Evolutionary conservation across 306 rosid species (phyloP).

Genomic region (Potentilla sterilis): DNA sequence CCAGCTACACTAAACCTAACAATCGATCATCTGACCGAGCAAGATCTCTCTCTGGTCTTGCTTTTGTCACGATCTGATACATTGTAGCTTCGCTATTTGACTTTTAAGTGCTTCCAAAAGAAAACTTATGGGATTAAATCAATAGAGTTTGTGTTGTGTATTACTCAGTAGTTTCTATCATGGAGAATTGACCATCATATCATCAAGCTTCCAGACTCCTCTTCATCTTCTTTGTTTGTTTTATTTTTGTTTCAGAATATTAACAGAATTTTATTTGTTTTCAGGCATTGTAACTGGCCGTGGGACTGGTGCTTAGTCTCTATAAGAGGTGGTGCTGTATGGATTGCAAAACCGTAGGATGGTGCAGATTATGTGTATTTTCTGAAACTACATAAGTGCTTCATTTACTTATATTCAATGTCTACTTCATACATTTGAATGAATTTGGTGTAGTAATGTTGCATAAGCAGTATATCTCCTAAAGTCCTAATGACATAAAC

Average conservation of each 20-base stretch:
- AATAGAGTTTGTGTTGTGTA: not conserved
- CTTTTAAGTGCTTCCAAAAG: not conserved
- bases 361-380: slow-evolving; percentile 4
- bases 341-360: not conserved
- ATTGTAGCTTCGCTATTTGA: not conserved
- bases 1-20: not conserved
- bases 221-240: not conserved
- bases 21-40: not conserved
- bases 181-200: not conserved
- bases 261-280: not conserved
- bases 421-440: not conserved
- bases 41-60: not conserved
- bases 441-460: not conserved
- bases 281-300: not conserved
- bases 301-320: slow-evolving; percentile 1
- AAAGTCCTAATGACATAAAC: not conserved
- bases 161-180: not conserved
- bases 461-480: not conserved
- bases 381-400: not conserved
- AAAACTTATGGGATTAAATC: not conserved
- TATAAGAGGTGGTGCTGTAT: slow-evolving; percentile 6
- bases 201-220: not conserved
- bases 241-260: not conserved
- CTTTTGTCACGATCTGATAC: not conserved
- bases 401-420: not conserved